Evolutionary conservation across 2,329 filamentous ascomycete species (phyloP), one percentile per base, ranked within the genome.

Genomic region (Mycosphaerella arachidis): DNA sequence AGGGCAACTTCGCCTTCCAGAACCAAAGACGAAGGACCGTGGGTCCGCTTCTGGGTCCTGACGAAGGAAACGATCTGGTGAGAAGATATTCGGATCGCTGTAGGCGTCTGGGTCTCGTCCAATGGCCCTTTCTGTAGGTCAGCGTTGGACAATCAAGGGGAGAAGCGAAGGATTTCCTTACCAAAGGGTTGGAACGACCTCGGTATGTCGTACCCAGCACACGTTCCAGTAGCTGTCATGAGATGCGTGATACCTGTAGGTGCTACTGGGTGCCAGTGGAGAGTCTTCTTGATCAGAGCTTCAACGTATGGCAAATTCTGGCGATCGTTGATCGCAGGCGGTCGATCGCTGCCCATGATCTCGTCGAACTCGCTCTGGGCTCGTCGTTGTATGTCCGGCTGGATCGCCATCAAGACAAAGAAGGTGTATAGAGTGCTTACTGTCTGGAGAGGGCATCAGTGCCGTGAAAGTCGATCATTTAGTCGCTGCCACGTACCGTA

Each of bases 41-140:
- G 79, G 80, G 51, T 75, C 72, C 20, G 81, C 78, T 68, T 82
- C 80, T 6, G 77, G 77, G 20, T 69, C 68, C 37, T 67, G 63
- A 4, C 76, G 74, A 1, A 70, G 55, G 63, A 77, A 83, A 6
- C 81, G 72, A 56, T 80, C 77, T 0, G 81, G 80, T 43, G 80
- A 73, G 64, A 82, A 82, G 6, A 58, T 59, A 20, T 78, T 73
- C 1, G 80, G 78, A 53, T 79, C 62, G 3, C 56, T 58, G 70
- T 82, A 82, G 1, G 73, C 68, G 3, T 57, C 53, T 53, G 74
- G 65, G 61, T 83, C 74, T 43, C 73, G 73, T 27, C 74, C 77
- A 76, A 80, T 83, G 13, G 43, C 43, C 16, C 43, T 46, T 6
- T 46, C 6, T 6, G 13, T 46, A n/a, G 6, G 20, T 46, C 43